These are phyloP conservation scores for Ustilago sp. DNA, from an alignment of 1,284 basidiomycete genomes.

Conservation along the genomic window DNA sequence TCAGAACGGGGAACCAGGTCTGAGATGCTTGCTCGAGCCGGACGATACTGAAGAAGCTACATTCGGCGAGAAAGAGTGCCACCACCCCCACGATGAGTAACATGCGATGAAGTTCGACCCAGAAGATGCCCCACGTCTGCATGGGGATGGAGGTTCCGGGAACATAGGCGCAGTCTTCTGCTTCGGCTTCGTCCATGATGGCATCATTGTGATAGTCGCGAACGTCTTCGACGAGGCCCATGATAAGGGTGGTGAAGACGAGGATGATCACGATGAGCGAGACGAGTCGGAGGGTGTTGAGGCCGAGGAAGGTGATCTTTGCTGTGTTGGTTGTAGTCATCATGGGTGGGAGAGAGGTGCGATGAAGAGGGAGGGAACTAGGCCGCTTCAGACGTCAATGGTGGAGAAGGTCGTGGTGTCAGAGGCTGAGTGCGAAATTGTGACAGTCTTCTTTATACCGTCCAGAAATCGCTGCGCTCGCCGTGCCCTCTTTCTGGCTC, in stretches of 20 bases:
- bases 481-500: neutral
- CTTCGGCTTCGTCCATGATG: constrained; percentile 23
- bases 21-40: constrained; percentile 22
- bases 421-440: neutral
- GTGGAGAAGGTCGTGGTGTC: neutral
- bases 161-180: constrained; percentile 49
- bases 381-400: neutral
- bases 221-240: constrained; percentile 41
- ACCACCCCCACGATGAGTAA: constrained; percentile 36
- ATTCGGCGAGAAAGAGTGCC: constrained; percentile 37
- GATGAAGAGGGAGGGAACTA: neutral
- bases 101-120: constrained; percentile 53
- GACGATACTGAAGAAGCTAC: constrained; percentile 41
- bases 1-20: constrained; percentile 49
- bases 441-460: neutral
- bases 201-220: constrained; percentile 33
- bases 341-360: neutral
- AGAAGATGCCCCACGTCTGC: constrained; percentile 61
- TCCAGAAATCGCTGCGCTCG: neutral
- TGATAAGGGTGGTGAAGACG: constrained; percentile 44
- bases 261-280: constrained; percentile 44
- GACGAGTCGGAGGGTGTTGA: constrained; percentile 48
- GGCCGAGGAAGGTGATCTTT: constrained; percentile 40
- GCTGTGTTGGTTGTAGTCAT: constrained; percentile 12
- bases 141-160: constrained; percentile 57